Percentiles rank a stretch among this genome's conserved stretches.
These are phyloP conservation scores for Fusarium sp. DNA, from an alignment of 2,329 filamentous ascomycete genomes.

Conservation along the genomic window DNA sequence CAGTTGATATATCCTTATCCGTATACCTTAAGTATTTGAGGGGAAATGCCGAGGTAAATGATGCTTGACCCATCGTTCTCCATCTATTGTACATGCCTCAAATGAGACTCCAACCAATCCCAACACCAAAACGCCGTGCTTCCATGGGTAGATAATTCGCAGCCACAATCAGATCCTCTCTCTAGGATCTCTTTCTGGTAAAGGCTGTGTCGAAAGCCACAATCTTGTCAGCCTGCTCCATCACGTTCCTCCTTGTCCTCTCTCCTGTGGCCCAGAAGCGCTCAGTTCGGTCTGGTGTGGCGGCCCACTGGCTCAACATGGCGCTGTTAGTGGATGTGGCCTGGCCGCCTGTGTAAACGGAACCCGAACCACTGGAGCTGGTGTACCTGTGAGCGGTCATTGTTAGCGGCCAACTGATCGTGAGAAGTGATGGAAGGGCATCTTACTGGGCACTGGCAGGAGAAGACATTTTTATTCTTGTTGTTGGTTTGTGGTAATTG, in stretches of 20 bases:
- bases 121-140: conserved; percentile 22
- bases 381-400: conserved; percentile 12
- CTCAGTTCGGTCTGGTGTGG: conserved; percentile 19
- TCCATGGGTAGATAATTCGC: conserved; percentile 6
- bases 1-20: neutral
- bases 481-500: neutral
- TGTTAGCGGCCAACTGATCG: neutral
- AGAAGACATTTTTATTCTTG: conserved; percentile 24
- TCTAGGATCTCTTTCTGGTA: neutral
- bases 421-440: neutral
- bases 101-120: conserved; percentile 2
- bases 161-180: neutral
- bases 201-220: conserved; percentile 26
- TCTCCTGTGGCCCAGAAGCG: conserved; percentile 27
- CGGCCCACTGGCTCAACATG: conserved; percentile 24
- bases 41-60: neutral
- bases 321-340: conserved; percentile 5
- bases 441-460: conserved; percentile 24
- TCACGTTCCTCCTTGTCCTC: conserved; percentile 19
- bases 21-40: neutral
- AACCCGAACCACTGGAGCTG: conserved; percentile 25
- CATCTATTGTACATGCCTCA: conserved; percentile 21
- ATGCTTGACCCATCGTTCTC: neutral
- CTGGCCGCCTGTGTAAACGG: conserved; percentile 30
- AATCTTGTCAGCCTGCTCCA: conserved; percentile 10